A percentile compares a stretch with the other conserved stretches of the same genome.
phyloP scores from a whole-genome alignment of 331 rosid genomes.

The Quercus tomentella region DNA sequence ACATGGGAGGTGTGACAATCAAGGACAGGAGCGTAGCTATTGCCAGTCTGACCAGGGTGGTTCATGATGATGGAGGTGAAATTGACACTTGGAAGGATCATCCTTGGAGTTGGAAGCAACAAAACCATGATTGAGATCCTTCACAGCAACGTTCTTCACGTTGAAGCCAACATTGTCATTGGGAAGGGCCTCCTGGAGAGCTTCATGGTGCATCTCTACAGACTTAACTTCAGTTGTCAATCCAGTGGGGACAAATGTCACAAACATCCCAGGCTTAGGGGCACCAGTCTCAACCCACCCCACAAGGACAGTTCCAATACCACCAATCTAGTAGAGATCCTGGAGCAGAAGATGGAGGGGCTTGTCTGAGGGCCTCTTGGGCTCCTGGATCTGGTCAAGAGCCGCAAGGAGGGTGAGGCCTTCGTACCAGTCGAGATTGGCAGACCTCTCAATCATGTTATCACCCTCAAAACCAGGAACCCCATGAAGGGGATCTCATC shows the following conservation, averaged over 20 bases:
- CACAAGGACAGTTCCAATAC: conserved; percentile 76
- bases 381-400: conserved; percentile 59
- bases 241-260: conserved; percentile 59
- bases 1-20: conserved; percentile 81
- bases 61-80: conserved; percentile 77
- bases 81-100: conserved; percentile 72
- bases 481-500: conserved; percentile 52
- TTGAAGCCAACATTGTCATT: conserved; percentile 81
- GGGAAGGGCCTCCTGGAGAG: conserved; percentile 62
- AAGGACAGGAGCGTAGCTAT: conserved; percentile 72
- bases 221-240: conserved; percentile 69
- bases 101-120: conserved; percentile 78
- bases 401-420: conserved; percentile 80
- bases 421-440: conserved; percentile 84
- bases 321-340: conserved; percentile 86
- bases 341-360: conserved; percentile 71
- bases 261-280: conserved; percentile 63
- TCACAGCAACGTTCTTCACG: conserved; percentile 72
- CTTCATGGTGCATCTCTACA: conserved; percentile 79
- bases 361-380: conserved; percentile 77
- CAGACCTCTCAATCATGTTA: conserved; percentile 78
- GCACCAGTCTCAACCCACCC: conserved; percentile 74
- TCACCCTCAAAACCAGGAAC: conserved; percentile 83
- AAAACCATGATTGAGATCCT: conserved; percentile 78
- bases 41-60: conserved; percentile 79